These are phyloP conservation scores for Emmonsiellopsis sp. DNA, from an alignment of 2,329 filamentous ascomycete genomes.

Conservation along the genomic window DNA sequence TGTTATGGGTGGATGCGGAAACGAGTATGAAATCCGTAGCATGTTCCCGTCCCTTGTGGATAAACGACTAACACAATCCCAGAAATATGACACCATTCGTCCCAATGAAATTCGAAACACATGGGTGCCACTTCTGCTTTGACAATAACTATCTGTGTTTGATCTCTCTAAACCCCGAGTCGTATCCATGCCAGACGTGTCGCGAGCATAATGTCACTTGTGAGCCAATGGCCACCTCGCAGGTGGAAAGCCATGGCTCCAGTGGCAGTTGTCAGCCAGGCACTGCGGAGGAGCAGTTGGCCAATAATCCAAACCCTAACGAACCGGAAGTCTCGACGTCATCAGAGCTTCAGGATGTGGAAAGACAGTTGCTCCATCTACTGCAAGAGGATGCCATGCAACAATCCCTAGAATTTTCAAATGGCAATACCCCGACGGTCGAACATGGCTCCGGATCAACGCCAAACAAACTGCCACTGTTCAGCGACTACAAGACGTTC, in stretches of 20 bases:
- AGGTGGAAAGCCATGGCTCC: background rate
- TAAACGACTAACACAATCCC: no score
- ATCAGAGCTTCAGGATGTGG: no score
- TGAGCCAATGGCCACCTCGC: slow-evolving; percentile 20
- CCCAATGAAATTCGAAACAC: slow-evolving; percentile 10
- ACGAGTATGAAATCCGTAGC: no score
- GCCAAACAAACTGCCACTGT: no score
- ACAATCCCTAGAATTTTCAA: background rate
- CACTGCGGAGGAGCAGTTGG: no score
- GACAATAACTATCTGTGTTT: slow-evolving; percentile 23
- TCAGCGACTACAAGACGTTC: no score
- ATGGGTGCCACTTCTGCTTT: slow-evolving; percentile 27
- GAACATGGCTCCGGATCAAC: background rate
- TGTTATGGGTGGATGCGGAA: no score
- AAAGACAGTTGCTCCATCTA: no score
- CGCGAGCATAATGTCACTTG: slow-evolving; percentile 23
- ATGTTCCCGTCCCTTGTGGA: no score
- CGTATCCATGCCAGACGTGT: slow-evolving; percentile 31
- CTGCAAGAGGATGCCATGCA: background rate
- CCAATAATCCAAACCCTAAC: no score
- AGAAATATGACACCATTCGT: no score
- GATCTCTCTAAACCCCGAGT: slow-evolving; percentile 22
- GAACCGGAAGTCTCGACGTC: no score
- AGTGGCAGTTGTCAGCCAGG: background rate
- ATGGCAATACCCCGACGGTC: background rate